Percentiles rank a stretch among this genome's conserved stretches.
Evolutionary conservation across 75 land plant genomes (phyloP).

Genomic region (Chamaecyparis obtusa): DNA sequence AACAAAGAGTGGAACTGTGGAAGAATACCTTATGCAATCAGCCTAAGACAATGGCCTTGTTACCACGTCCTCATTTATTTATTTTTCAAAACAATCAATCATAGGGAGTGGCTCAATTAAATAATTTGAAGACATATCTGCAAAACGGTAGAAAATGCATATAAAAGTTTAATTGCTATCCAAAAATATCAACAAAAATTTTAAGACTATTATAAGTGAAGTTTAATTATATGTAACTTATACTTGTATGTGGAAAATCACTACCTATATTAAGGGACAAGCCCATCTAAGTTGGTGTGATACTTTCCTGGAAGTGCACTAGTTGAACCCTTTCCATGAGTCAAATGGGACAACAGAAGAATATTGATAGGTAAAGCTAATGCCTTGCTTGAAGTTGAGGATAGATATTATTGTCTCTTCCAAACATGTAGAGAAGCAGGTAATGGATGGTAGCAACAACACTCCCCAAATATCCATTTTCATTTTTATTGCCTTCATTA

Average conservation of each 20-base stretch:
- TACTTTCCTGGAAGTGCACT: too few relatives aligned
- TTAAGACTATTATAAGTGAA: background rate
- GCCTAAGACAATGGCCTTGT: constrained; percentile 68
- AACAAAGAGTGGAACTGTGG: background rate
- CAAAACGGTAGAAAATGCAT: background rate
- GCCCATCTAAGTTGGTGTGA: constrained; percentile 93
- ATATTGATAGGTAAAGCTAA: too few relatives aligned
- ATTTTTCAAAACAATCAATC: constrained; percentile 68
- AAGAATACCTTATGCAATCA: constrained; percentile 69
- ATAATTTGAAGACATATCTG: constrained; percentile 88
- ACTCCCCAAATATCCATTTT: too few relatives aligned
- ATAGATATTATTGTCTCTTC: too few relatives aligned
- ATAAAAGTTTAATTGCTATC: background rate
- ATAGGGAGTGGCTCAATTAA: constrained; percentile 83
- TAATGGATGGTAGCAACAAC: too few relatives aligned
- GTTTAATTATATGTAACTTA: background rate
- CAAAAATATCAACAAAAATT: background rate
- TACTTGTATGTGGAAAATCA: background rate
- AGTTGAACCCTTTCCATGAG: too few relatives aligned
- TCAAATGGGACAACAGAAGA: too few relatives aligned
- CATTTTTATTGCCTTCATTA: too few relatives aligned
- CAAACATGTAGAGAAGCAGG: too few relatives aligned
- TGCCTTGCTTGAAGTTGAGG: too few relatives aligned
- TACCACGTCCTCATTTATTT: constrained; percentile 51
- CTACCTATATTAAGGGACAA: constrained; percentile 86